Conservation (phyloP, 345 rosid genomes). For the Aquilaria malaccensis region DNA sequence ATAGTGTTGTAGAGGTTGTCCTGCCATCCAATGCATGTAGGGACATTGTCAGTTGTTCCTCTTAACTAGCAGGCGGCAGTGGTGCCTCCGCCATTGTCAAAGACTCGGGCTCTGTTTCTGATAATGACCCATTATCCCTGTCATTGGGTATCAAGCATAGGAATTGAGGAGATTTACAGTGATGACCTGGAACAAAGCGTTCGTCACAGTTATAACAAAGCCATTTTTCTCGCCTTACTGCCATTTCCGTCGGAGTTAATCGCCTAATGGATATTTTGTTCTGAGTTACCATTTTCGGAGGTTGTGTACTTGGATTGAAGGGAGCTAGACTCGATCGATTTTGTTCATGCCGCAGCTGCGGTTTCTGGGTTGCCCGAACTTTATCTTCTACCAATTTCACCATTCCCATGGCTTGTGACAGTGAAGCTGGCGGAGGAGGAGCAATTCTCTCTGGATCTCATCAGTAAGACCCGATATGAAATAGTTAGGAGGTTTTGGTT, state of each 20-base stretch:
- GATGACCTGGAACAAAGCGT: background rate
- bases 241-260: background rate
- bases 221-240: background rate
- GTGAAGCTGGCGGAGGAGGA: background rate
- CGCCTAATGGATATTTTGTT: background rate
- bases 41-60: background rate
- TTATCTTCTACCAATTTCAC: background rate
- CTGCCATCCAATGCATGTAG: background rate
- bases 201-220: background rate
- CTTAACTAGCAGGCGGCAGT: background rate
- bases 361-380: background rate
- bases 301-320: background rate
- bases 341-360: background rate
- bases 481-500: background rate
- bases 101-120: background rate
- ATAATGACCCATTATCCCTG: background rate
- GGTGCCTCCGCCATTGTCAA: too few species aligned
- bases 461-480: background rate
- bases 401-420: background rate
- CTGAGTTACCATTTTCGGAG: background rate
- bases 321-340: background rate
- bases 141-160: background rate
- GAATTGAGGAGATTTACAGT: background rate
- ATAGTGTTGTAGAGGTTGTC: background rate
- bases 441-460: background rate